phyloP scores from a whole-genome alignment of 2,329 filamentous ascomycete genomes.

The Fusarium secorum region DNA sequence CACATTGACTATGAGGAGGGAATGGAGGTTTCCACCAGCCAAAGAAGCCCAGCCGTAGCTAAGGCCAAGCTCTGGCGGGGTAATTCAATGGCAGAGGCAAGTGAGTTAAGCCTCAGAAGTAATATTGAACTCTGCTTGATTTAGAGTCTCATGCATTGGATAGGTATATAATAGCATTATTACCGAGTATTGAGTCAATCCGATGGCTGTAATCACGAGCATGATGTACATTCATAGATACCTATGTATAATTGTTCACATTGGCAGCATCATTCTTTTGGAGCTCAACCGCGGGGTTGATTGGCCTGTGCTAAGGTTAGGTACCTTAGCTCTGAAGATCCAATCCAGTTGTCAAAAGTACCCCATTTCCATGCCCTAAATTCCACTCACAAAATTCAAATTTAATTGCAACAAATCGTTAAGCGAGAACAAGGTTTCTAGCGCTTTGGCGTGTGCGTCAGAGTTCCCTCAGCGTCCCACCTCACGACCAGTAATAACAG shows the following conservation, averaged over 20 bases:
- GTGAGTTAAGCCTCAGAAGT: neutral
- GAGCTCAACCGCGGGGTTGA: constrained; percentile 25
- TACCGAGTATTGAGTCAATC: neutral
- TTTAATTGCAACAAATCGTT: constrained; percentile 28
- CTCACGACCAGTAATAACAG: constrained; percentile 6
- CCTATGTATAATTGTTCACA: neutral
- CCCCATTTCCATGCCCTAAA: constrained; percentile 33
- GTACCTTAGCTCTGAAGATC: neutral
- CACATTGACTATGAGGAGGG: neutral
- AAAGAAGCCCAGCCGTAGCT: neutral
- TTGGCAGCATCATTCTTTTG: neutral
- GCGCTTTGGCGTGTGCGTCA: constrained; percentile 23
- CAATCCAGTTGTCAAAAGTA: neutral
- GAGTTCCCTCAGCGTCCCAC: constrained; percentile 33
- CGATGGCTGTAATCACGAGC: constrained; percentile 1
- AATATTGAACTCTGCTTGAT: neutral
- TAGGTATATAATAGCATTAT: neutral
- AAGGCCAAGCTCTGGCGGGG: constrained; percentile 37
- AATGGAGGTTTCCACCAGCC: constrained; percentile 8
- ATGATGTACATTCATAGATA: neutral
- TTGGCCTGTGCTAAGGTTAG: neutral
- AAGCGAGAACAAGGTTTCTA: constrained; percentile 33
- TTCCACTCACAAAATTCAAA: constrained; percentile 32
- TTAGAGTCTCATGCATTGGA: neutral
- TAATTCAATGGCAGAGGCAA: constrained; percentile 8